Evolutionary conservation across 2,329 filamentous ascomycete species (phyloP).

Genomic region (Aspergillus cejpii): DNA sequence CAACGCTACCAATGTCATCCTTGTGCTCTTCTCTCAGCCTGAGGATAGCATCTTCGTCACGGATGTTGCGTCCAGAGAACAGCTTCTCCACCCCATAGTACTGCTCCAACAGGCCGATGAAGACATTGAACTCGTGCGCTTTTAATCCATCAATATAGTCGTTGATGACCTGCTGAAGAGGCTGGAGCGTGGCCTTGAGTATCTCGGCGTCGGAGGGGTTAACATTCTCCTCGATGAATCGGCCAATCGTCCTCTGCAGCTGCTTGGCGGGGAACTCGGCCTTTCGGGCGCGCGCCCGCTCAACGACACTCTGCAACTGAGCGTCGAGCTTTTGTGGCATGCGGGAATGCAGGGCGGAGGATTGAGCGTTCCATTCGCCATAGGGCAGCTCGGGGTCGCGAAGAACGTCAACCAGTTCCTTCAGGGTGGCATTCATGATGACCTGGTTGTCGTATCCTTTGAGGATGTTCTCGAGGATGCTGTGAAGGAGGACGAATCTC

Average conservation of each 20-base stretch:
- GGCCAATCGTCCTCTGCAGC: slow-evolving; percentile 72
- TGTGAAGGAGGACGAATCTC: slow-evolving; percentile 69
- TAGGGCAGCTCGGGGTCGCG: slow-evolving; percentile 86
- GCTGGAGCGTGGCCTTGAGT: slow-evolving; percentile 65
- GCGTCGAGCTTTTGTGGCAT: slow-evolving; percentile 92
- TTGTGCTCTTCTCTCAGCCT: slow-evolving; percentile 94
- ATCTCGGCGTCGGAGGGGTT: slow-evolving; percentile 64
- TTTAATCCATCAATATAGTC: slow-evolving; percentile 84
- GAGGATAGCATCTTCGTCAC: slow-evolving; percentile 90
- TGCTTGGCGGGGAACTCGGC: slow-evolving; percentile 89
- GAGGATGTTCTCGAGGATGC: slow-evolving; percentile 79
- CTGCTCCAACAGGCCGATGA: slow-evolving; percentile 68
- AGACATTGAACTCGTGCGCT: slow-evolving; percentile 77
- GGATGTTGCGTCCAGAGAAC: slow-evolving; percentile 75
- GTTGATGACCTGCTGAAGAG: slow-evolving; percentile 69
- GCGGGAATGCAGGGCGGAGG: slow-evolving; percentile 90
- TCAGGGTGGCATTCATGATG: slow-evolving; percentile 81
- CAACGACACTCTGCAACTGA: slow-evolving; percentile 75
- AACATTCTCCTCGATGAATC: slow-evolving; percentile 84
- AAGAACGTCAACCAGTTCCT: slow-evolving; percentile 83
- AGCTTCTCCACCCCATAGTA: slow-evolving; percentile 80
- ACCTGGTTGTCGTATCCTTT: slow-evolving; percentile 95
- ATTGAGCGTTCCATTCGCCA: slow-evolving; percentile 92
- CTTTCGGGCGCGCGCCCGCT: slow-evolving; percentile 69
- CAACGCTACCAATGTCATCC: slow-evolving; percentile 77